Percentiles rank a stretch among this genome's conserved stretches.
phyloP scores from a whole-genome alignment of 768 basidiomycete species.

The Mycena polygramma region DNA sequence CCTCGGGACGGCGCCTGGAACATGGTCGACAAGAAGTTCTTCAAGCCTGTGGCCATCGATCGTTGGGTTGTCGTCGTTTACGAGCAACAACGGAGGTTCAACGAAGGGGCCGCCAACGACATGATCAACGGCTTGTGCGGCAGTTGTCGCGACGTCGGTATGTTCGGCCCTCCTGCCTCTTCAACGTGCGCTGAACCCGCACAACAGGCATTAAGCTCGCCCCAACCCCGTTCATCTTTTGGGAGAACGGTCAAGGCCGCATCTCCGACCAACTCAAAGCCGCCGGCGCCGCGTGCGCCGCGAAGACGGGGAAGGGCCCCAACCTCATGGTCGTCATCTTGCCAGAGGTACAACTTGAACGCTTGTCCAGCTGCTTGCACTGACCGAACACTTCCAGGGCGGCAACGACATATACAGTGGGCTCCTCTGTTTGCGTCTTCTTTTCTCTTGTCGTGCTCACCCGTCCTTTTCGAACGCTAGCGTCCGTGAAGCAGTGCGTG shows the following conservation, averaged over 20 bases:
- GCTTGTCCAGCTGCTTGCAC: no score
- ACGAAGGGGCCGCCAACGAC: conserved; percentile 58
- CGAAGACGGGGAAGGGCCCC: conserved; percentile 58
- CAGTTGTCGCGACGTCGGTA: conserved; percentile 71
- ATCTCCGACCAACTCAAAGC: conserved; percentile 57
- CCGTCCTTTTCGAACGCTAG: no score
- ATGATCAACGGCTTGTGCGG: conserved; percentile 67
- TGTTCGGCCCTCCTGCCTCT: conserved; percentile 41
- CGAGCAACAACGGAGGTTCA: conserved; percentile 72
- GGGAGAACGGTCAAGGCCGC: conserved; percentile 70
- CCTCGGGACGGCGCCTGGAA: conserved; percentile 79
- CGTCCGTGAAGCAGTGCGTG: conserved; percentile 80
- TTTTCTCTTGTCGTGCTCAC: background rate
- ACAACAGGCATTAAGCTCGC: conserved; percentile 69
- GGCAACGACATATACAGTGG: conserved; percentile 79
- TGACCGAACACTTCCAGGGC: conserved; percentile 58
- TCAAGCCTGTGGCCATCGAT: conserved; percentile 62
- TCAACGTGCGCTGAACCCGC: background rate
- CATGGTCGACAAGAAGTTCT: conserved; percentile 84
- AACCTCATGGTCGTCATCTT: conserved; percentile 75
- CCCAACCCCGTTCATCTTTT: conserved; percentile 60
- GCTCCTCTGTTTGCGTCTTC: background rate
- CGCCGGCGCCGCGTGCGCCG: conserved; percentile 62
- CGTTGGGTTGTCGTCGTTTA: conserved; percentile 78
- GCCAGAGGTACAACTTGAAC: conserved; percentile 48